Evolutionary conservation across 176 grass and related monocot genomes (phyloP).

Genomic region (Paspalum notatum): DNA sequence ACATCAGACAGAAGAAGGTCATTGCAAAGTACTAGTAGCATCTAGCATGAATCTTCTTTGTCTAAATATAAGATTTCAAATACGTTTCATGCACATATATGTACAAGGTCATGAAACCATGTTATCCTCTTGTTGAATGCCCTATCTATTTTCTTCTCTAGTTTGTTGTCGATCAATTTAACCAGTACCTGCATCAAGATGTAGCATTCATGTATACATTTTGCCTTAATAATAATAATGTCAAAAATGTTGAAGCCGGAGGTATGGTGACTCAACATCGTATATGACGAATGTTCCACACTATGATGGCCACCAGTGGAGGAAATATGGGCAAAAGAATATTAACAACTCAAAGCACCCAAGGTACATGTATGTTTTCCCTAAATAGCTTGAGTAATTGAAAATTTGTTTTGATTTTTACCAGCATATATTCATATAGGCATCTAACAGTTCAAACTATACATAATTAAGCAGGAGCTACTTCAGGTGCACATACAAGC

Average conservation of each 20-base stretch:
- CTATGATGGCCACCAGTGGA: conserved; percentile 18
- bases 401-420: neutral
- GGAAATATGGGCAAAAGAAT: conserved; percentile 28
- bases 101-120: too few species aligned
- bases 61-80: too few species aligned
- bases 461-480: conserved; percentile 34
- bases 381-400: neutral
- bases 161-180: neutral
- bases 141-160: too few species aligned
- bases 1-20: neutral
- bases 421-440: neutral
- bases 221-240: neutral
- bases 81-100: too few species aligned
- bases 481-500: conserved; percentile 43
- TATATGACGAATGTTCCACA: conserved; percentile 2
- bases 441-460: neutral
- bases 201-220: too few species aligned
- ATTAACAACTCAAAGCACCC: neutral
- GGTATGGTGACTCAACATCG: neutral
- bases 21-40: neutral
- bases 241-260: neutral
- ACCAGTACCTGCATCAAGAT: neutral
- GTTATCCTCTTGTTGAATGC: too few species aligned
- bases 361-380: neutral
- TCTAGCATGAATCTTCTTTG: neutral